Evolutionary conservation across 768 basidiomycete genomes (phyloP).

Genomic region (Suillus hirtellus): DNA sequence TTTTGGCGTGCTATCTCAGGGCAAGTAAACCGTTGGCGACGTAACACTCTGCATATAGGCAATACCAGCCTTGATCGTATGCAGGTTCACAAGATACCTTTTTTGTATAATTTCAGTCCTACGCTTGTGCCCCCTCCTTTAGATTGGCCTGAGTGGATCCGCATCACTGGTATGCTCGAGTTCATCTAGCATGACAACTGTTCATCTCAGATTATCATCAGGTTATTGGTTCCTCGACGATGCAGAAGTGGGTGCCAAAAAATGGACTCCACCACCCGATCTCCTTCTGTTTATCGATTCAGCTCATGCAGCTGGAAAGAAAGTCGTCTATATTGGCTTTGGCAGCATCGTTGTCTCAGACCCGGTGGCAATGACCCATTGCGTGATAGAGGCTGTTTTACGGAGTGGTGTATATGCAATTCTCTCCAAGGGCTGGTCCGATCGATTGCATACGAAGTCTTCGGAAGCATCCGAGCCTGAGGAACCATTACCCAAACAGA

Average conservation of each 20-base stretch:
- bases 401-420: constrained; percentile 90
- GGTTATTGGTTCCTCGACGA: constrained; percentile 98
- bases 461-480: constrained; percentile 61
- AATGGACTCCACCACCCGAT: constrained; percentile 85
- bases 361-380: constrained; percentile 88
- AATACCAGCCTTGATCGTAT: constrained; percentile 91
- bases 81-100: constrained; percentile 97
- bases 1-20: constrained; percentile 96
- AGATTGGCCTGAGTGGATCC: constrained; percentile 99
- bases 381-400: constrained; percentile 84
- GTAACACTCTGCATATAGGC: constrained; percentile 69
- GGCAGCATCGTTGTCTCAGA: constrained; percentile 97
- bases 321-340: constrained; percentile 96
- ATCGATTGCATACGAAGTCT: constrained; percentile 73
- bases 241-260: constrained; percentile 83
- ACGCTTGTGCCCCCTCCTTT: constrained; percentile 87
- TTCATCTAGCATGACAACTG: constrained; percentile 10
- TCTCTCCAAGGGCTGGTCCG: constrained; percentile 98
- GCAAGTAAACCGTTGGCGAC: constrained; percentile 94
- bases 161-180: constrained; percentile 67
- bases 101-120: constrained; percentile 97
- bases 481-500: constrained; percentile 72
- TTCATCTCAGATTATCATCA: constrained; percentile 27
- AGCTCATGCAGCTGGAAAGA: constrained; percentile 75
- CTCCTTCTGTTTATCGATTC: constrained; percentile 81